phyloP scores from a whole-genome alignment of 2,329 filamentous ascomycete species.

The Trichophyton simii region DNA sequence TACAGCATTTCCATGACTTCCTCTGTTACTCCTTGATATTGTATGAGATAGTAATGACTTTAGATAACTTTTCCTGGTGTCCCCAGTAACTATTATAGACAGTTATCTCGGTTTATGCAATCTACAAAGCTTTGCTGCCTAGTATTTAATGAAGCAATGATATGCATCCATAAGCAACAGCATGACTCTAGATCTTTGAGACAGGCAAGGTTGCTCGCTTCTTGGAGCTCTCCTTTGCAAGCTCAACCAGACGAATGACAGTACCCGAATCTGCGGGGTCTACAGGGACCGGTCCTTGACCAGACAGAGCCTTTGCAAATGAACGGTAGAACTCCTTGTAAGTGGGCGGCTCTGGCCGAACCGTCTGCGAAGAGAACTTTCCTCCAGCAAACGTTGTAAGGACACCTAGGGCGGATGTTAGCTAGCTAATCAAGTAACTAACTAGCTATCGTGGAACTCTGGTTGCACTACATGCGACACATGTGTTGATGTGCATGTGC shows the following conservation, averaged over 20 bases:
- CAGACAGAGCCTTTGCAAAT: conserved; percentile 41
- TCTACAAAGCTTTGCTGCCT: no score
- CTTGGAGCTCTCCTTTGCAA: conserved; percentile 42
- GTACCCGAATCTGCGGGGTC: conserved; percentile 41
- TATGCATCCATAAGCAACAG: no score
- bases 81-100: no score
- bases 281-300: conserved; percentile 43
- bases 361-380: conserved; percentile 38
- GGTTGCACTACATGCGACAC: not conserved
- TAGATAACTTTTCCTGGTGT: no score
- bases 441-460: not conserved
- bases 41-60: no score
- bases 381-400: conserved; percentile 42
- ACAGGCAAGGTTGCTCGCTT: conserved; percentile 38
- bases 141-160: no score
- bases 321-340: conserved; percentile 55
- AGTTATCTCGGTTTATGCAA: no score
- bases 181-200: conserved; percentile 7
- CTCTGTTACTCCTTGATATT: no score
- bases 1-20: no score
- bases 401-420: conserved; percentile 19
- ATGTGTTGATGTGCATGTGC: not conserved
- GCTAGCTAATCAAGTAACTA: not conserved
- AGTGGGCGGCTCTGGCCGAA: conserved; percentile 35
- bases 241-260: conserved; percentile 45